Conservation (phyloP, 176 grass and related monocot species). For the Oropetium thomaeum region DNA sequence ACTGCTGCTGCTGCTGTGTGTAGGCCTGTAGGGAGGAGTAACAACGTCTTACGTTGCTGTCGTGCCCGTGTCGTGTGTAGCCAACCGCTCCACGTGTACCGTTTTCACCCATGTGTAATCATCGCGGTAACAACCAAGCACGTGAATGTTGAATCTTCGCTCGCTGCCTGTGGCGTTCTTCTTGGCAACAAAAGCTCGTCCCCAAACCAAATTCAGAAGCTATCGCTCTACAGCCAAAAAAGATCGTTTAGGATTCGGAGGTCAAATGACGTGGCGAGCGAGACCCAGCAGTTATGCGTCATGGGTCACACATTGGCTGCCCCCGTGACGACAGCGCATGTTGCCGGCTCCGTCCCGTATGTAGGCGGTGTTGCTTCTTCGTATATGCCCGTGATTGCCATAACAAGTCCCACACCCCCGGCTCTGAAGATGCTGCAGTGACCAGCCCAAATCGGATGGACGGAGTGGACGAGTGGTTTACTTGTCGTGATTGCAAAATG, state of each 20-base stretch:
- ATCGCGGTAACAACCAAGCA: not conserved
- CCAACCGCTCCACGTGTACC: not conserved
- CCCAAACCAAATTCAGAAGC: too few relatives aligned
- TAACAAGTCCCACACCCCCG: not conserved
- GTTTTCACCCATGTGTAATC: not conserved
- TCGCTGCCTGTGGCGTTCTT: too few relatives aligned
- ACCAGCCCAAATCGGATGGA: not conserved
- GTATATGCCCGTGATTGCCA: conserved; percentile 16
- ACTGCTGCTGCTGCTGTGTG: too few relatives aligned
- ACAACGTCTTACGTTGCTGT: too few relatives aligned
- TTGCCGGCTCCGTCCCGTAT: not conserved
- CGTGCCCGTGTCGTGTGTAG: not conserved
- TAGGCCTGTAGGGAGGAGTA: too few relatives aligned
- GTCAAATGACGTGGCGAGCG: too few relatives aligned
- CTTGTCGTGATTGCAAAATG: not conserved
- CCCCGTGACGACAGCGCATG: not conserved
- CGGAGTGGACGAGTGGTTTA: not conserved
- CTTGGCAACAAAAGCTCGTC: too few relatives aligned
- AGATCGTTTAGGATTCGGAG: too few relatives aligned
- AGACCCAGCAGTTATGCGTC: not conserved
- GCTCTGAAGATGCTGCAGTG: not conserved
- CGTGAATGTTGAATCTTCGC: too few relatives aligned
- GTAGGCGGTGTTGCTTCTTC: not conserved
- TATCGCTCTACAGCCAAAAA: too few relatives aligned
- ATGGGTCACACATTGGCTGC: not conserved